Base-by-base conservation (phyloP, 495 filamentous ascomycete species). In the Penicillium robsamsonii region DNA sequence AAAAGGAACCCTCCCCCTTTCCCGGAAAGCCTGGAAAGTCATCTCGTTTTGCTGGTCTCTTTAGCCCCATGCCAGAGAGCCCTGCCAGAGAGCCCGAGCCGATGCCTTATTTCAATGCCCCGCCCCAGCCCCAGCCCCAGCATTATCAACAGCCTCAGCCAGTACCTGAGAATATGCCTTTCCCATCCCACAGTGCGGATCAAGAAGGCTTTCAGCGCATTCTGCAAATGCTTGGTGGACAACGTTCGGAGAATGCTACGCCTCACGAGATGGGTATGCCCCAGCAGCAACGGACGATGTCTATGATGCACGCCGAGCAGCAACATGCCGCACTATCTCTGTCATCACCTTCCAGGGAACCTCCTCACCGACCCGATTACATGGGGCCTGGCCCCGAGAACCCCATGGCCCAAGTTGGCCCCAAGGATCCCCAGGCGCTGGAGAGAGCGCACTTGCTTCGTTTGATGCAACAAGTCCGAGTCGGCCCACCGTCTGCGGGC, bases 161-260 rank as follows among this genome's bases (percentile, higher is more conserved):
- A 9, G 18, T 33, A 12, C 30, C 55, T 13, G 63, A 53, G 48
- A 62, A 65, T 24, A 58, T 59, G 15, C 60, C 75, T 8, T 57
- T 75, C 33, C 76, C 80, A n/a, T 73, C 76, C 10, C 79, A 79
- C 33, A 79, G 79, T 55, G 86, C 88, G 22, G 93, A 98, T 57
- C 92, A 90, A 70, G 86, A 90, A 74, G 94, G 90, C 1, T 98
- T 98, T 68, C 87, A 93, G 56, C 84, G 86, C 44, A 87, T 98
- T 40, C 73, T 98, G 31, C 83, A 89, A 57, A 95, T 97, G 81
- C 83, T 98, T 37, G 83, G 77, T 52, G 79, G 80, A 7, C 78
- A 70, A 41, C 74, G 69, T 37, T 77, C 75, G 4, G 65, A 66
- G 45, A 78, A 70, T 60, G 57, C 63, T 20, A 79, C 77, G 5